Base-by-base conservation (phyloP, 2,329 filamentous ascomycete species). In the Colletotrichum sp. region DNA sequence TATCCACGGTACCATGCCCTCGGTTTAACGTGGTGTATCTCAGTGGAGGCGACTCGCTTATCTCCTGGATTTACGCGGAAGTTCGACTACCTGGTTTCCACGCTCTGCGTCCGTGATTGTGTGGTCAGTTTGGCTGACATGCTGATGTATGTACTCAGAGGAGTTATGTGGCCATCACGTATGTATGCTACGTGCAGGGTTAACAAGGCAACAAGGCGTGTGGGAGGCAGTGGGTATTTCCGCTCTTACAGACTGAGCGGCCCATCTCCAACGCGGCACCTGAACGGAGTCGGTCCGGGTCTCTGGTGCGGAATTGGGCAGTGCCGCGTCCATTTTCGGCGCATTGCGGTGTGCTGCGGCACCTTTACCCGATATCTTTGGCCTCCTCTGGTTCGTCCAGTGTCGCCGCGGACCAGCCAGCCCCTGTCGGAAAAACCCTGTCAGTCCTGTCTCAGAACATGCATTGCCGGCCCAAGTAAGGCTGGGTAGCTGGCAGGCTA, bases 381-480 rank as follows among this genome's bases (percentile, higher is more conserved):
- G 43, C 39, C 39, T 67, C 55, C 32, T 68, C 66, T 70, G 24
- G 57, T 57, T 59, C 26, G 39, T 70, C 57, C 30, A 63, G 18
- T 63, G 59, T 34, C 18, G 28, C n/a, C 30, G 24, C 24, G 16
- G 26, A 21, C 60, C 60, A 43, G 28, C 55, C 26, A 18, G 28
- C 7, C 72, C 72, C 34, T 71, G 67, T 65, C 60, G 24, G 39
- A 32, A 12, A 64, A 64, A 43, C 71, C 71, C 55, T 70, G 71
- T 63, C 66, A 48, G 16, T 18, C n/a, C 28, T 74, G 67, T 74
- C 59, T 74, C 68, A 74, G 72, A 71, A 59, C 67, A 74, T 65
- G 72, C 67, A 65, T 64, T 71, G 60, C 48, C 32, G 32, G 57
- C 48, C 57, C 39, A 73, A 52, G 28, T 39, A 63, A 43, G 68